A percentile compares a stretch with the other conserved stretches of the same genome.
These are phyloP conservation scores for Penicillium palitans DNA, from an alignment of 2,329 filamentous ascomycete species.

Conservation along the genomic window DNA sequence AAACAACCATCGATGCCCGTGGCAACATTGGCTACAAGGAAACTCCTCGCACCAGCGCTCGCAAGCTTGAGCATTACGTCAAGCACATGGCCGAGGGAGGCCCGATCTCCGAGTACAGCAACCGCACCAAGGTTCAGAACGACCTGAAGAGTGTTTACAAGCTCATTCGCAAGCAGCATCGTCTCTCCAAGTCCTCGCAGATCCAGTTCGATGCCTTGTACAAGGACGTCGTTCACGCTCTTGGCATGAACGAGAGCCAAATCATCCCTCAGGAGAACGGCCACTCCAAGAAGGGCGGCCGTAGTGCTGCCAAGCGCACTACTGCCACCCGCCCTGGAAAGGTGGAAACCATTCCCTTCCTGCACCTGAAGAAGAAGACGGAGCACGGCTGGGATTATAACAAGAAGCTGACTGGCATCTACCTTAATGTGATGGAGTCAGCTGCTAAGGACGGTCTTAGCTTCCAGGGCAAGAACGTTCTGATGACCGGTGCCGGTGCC, in stretches of 20 bases:
- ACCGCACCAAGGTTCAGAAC: slow-evolving; percentile 95
- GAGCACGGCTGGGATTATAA: slow-evolving; percentile 98
- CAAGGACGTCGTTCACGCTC: slow-evolving; percentile 86
- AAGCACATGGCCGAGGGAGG: slow-evolving; percentile 98
- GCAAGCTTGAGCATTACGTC: slow-evolving; percentile 97
- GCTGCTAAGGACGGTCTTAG: slow-evolving; percentile 84
- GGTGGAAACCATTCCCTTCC: slow-evolving; percentile 94
- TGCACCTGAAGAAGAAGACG: slow-evolving; percentile 96
- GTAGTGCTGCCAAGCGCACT: slow-evolving; percentile 52
- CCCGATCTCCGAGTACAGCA: slow-evolving; percentile 98
- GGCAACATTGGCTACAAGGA: slow-evolving; percentile 94
- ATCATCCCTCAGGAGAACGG: slow-evolving; percentile 87
- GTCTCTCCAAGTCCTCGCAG: slow-evolving; percentile 92
- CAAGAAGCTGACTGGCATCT: slow-evolving; percentile 94
- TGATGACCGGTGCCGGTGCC: slow-evolving; percentile 98
- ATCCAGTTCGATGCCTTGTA: slow-evolving; percentile 96
- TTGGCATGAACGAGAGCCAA: slow-evolving; percentile 97
- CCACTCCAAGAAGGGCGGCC: slow-evolving; percentile 57
- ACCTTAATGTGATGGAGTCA: slow-evolving; percentile 87
- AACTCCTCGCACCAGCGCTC: slow-evolving; percentile 79
- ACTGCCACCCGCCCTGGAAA: slow-evolving; percentile 71
- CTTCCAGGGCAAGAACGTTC: slow-evolving; percentile 90
- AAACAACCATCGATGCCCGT: slow-evolving; percentile 86
- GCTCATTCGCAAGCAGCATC: slow-evolving; percentile 97
- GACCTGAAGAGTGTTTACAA: slow-evolving; percentile 95